Evolutionary conservation across 1,139 yeast species (phyloP).

Genomic region (Suhomyces bokatorum): DNA sequence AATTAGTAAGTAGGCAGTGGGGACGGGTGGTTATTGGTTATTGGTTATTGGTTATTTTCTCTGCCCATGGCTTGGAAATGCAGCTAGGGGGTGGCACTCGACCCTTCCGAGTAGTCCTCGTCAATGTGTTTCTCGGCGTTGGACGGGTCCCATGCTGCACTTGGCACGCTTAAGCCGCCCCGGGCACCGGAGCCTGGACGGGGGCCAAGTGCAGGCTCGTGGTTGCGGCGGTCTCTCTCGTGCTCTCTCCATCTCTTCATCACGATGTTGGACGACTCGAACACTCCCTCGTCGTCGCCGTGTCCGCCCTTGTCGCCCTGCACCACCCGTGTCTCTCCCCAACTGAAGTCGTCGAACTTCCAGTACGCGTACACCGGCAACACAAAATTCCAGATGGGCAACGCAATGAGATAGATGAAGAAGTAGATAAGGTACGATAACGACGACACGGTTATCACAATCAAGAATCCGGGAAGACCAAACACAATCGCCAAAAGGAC

Average conservation of each 20-base stretch:
- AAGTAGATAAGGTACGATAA: conserved; percentile 79
- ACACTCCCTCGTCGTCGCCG: conserved; percentile 70
- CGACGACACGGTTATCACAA: conserved; percentile 85
- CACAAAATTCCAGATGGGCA: conserved; percentile 94
- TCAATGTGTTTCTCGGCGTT: conserved; percentile 28
- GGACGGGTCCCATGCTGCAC: conserved; percentile 54
- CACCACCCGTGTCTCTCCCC: conserved; percentile 96
- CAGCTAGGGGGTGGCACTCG: conserved; percentile 16
- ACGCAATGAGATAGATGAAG: conserved; percentile 73
- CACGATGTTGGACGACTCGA: conserved; percentile 81
- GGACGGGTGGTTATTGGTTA: not conserved
- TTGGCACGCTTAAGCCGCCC: conserved; percentile 34
- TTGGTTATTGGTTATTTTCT: too few relatives aligned
- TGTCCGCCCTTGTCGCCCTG: conserved; percentile 70
- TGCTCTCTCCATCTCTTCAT: conserved; percentile 96
- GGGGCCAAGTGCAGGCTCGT: conserved; percentile 23
- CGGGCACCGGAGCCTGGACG: conserved; percentile 9
- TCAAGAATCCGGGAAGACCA: conserved; percentile 86
- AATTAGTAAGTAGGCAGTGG: not conserved
- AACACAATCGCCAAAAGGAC: conserved; percentile 77
- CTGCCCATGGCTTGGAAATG: not conserved
- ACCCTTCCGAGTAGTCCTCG: conserved; percentile 32
- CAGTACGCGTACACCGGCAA: conserved; percentile 88
- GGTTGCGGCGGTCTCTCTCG: conserved; percentile 62
- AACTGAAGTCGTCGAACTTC: conserved; percentile 97